phyloP scores from a whole-genome alignment of 495 filamentous ascomycete genomes.

The Corynascus novoguineensis region DNA sequence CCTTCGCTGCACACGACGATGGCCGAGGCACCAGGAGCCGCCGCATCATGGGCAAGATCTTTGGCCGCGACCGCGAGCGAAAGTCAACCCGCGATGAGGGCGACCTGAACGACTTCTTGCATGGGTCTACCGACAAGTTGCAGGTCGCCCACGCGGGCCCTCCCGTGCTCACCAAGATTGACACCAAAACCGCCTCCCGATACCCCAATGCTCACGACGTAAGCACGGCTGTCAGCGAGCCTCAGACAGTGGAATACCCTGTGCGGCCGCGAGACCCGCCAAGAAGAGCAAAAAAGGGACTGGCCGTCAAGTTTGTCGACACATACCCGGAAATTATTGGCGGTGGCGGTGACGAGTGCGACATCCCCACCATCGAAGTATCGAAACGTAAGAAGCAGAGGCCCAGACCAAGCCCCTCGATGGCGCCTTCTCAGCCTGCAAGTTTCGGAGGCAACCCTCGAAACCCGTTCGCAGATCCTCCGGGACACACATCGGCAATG shows the following conservation, averaged over 20 bases:
- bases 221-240: slow-evolving; percentile 20
- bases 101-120: slow-evolving; percentile 43
- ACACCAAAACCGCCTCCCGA: slow-evolving; percentile 41
- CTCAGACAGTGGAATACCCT: slow-evolving; percentile 10
- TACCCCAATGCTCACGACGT: slow-evolving; percentile 40
- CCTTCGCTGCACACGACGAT: slow-evolving; percentile 31
- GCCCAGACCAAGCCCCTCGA: slow-evolving; percentile 29
- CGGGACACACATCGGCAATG: slow-evolving; percentile 18
- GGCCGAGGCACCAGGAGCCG: slow-evolving; percentile 36
- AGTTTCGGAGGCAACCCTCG: slow-evolving; percentile 18
- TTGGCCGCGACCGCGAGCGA: slow-evolving; percentile 35
- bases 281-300: slow-evolving; percentile 44
- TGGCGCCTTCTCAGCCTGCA: slow-evolving; percentile 20
- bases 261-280: not conserved
- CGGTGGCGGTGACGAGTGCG: slow-evolving; percentile 78
- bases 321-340: slow-evolving; percentile 72
- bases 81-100: slow-evolving; percentile 37
- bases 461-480: slow-evolving; percentile 18
- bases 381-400: slow-evolving; percentile 46
- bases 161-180: slow-evolving; percentile 41
- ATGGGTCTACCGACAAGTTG: slow-evolving; percentile 38
- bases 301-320: slow-evolving; percentile 66
- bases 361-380: slow-evolving; percentile 62
- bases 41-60: slow-evolving; percentile 48
- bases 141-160: slow-evolving; percentile 37